Base-by-base conservation (phyloP, 129 eudicot genomes). In the Sambucus nigra region DNA sequence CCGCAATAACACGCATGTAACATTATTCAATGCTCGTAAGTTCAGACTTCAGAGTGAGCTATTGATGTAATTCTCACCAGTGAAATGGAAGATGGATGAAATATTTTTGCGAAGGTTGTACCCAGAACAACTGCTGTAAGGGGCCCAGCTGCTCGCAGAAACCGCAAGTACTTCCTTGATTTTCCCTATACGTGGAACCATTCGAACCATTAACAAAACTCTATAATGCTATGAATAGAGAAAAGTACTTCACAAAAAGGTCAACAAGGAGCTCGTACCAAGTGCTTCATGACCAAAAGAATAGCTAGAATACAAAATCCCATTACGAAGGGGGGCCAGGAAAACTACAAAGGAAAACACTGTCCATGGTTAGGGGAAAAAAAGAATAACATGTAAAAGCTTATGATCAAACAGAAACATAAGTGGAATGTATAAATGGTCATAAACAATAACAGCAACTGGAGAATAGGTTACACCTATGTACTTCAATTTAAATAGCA, bases 81-180 rank as follows among this genome's bases (percentile, higher is more conserved):
- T 56, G 96, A 69, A 59, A 92, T 92, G 59, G 95, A 75, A 70
- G 96, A 63, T 51, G 94, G 94, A 51, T 82, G 87, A 68, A 61
- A 92, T 62, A 92, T 59, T 65, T 82, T 82, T 70, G 75, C 99
- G 68, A 92, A 65, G 47, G 76, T 57, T 69, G 96, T 92, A 53
- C 99, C 94, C 71, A 92, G 47, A 63, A 86, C 84, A 71, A 92
- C 94, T 73, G 96, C 95, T 41, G 99, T 86, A 53, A 92, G 94
- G 25, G 99, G 99, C 33, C 99, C 99, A 15, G 80, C 75, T 1
- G 94, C 99, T 69, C 96, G 74, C 63, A 92, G 66, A 73, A 82
- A 82, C 64, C 85, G 79, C 49, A 92, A 70, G 50, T 51, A 57
- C 61, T 92, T 92, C 68, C 76, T 79, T 38, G 93, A 53, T 73